Base-by-base conservation (phyloP, 2,329 filamentous ascomycete genomes). In the Thermothelomyces thermophilus region DNA sequence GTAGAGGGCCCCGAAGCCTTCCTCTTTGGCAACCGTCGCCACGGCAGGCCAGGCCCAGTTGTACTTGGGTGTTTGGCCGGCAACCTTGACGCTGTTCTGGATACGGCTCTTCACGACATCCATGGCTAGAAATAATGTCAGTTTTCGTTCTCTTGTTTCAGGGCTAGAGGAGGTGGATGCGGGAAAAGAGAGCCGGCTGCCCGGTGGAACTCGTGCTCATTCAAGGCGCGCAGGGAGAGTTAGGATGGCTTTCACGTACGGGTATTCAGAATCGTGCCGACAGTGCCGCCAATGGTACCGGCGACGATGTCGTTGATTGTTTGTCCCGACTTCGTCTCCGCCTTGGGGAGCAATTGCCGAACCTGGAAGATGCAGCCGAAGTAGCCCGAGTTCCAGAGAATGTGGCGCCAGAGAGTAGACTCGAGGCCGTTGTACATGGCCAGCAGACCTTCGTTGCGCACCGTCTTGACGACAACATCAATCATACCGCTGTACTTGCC, bases 301-400 rank as follows among this genome's bases (percentile, higher is more conserved):
- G 90, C 90, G 49, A 95, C 71, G 58, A 98, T 72, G 63, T 98
- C 90, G 66, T 95, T 96, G 52, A 79, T 71, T 70, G 95, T 87
- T 72, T 96, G 84, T 46, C 79, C 76, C 58, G 76, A 76, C 78
- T 95, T 95, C 69, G 81, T 85, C 49, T 86, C 80, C n/a, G 85
- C 83, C 65, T 82, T 78, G 55, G 93, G 93, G 41, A 98, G 72
- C 59, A 96, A 74, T 53, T 82, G 79, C 66, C 90, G 86, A 56
- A 97, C 88, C 73, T 98, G 93, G 82, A 94, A 95, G 68, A 98
- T 98, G 71, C 90, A 94, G 64, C 93, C 93, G 68, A 98, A 98
- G 79, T 95, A 96, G 52, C 90, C 91, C 13, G 87, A 82, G 71
- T 96, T 96, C 90, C 90, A 96, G 52, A 77, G 70, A 49, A 77